Evolutionary conservation across 139 green algal genomes (phyloP).

Genomic region (Spirogloea muscicola): DNA sequence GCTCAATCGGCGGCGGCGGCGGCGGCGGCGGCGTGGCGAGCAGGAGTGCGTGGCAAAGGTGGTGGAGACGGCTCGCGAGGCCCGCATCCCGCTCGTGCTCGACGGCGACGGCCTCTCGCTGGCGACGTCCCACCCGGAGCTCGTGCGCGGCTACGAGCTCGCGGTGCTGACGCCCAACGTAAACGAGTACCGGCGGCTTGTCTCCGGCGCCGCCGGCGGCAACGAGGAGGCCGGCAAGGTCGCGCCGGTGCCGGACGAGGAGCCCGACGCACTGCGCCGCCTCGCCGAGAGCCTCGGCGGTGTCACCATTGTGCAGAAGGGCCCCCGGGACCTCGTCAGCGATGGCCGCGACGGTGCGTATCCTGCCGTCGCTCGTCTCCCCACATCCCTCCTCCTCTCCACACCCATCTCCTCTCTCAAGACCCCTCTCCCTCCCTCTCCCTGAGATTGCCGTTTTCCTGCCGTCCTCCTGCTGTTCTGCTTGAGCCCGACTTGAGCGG

Average conservation of each 20-base stretch:
- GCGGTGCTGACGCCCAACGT: slow-evolving; percentile 42
- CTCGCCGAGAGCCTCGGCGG: slow-evolving; percentile 17
- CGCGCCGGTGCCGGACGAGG: neutral
- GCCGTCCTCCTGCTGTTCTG: too few relatives aligned
- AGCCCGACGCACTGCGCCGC: neutral
- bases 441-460: too few relatives aligned
- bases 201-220: neutral
- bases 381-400: too few relatives aligned
- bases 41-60: slow-evolving; percentile 48
- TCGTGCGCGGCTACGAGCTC: slow-evolving; percentile 29
- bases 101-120: slow-evolving; percentile 45
- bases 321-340: slow-evolving; percentile 32
- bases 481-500: too few relatives aligned
- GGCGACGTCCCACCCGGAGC: slow-evolving; percentile 13
- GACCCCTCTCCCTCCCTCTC: too few relatives aligned
- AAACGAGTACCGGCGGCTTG: slow-evolving; percentile 24
- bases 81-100: slow-evolving; percentile 42
- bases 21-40: too few relatives aligned
- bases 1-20: too few relatives aligned
- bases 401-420: slow-evolving; percentile 2
- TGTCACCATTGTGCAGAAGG: slow-evolving; percentile 50
- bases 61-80: slow-evolving; percentile 25
- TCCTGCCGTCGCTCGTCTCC: too few relatives aligned
- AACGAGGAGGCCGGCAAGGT: neutral
- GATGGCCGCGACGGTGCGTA: slow-evolving; percentile 36